Base-by-base conservation (phyloP, 768 basidiomycete species). In the Lentinula aciculospora region DNA sequence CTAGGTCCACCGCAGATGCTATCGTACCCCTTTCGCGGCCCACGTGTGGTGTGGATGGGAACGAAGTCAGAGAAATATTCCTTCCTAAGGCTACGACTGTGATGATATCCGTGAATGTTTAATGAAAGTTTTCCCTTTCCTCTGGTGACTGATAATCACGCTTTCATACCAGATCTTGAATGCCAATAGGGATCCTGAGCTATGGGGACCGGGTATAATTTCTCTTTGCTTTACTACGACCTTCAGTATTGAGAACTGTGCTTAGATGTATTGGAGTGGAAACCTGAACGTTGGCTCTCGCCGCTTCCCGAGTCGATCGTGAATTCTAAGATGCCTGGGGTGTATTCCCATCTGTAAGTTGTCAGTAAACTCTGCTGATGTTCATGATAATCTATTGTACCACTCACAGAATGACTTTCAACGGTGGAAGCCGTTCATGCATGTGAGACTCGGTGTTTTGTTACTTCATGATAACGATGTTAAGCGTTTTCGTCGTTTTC, bases 241-340 rank as follows among this genome's bases (percentile, higher is more conserved):
- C n/a, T 5, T 12, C 21, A n/a, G 6, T 23, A 27, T 45, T 8
- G 44, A 46, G 44, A 4, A 19, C 27, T 23, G 19, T 23, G 17
- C 13, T 13, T 32, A 10, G 79, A 82, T 58, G 72, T 76, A 1
- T 57, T 63, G n/a, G 74, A 79, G 56, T 81, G 78, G 78, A 80
- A 78, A 60, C 80, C 80, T 1, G 78, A 81, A 61, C 66, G 80
- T 19, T 81, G 80, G 80, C 66, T 80, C 1, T 61, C 67, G 2
- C 70, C 70, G 0, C 65, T 77, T 17, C 78, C 77, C 6, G 64
- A 71, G 6, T 51, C 63, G n/a, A 63, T 80, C 1, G 57, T 54
- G 1, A 67, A 72, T 12, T 75, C 76, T 3, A 72, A 67, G 25
- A 67, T 77, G 10, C 77, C 79, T 2, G 78, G 78, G 0, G 64